Percentiles rank a stretch among this genome's conserved stretches.
These are phyloP conservation scores for Dipteronia dyeriana DNA, from an alignment of 345 rosid species.

Conservation along the genomic window DNA sequence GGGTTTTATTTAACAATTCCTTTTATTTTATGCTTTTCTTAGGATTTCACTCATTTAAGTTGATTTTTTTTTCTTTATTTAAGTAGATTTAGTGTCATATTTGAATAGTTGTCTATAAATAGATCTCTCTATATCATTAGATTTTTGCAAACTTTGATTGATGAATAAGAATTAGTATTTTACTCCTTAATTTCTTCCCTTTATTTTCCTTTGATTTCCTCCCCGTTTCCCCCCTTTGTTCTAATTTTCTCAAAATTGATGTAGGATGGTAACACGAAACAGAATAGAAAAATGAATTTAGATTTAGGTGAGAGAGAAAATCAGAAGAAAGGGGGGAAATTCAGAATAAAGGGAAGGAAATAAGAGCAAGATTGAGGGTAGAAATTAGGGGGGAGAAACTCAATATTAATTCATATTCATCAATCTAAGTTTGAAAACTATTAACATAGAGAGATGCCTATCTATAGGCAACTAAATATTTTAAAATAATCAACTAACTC, in stretches of 20 bases:
- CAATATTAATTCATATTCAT: not conserved
- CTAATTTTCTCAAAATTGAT: too few species aligned
- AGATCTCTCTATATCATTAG: not conserved
- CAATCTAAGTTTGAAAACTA: not conserved
- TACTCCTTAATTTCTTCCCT: not conserved
- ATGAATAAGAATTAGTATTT: not conserved
- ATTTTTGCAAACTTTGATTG: not conserved
- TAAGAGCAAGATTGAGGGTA: not conserved
- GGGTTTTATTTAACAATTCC: not conserved
- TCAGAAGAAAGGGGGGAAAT: not conserved
- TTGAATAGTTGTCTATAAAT: not conserved
- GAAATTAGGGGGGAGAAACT: not conserved
- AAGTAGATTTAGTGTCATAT: not conserved
- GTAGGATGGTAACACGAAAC: not conserved
- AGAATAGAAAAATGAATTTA: not conserved
- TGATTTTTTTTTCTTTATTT: too few species aligned
- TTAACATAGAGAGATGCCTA: not conserved
- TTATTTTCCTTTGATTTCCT: not conserved
- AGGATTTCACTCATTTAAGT: not conserved
- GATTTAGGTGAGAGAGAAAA: not conserved
- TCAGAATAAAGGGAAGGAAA: not conserved
- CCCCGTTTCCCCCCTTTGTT: not conserved
- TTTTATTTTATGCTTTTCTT: not conserved
- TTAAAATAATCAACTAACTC: not conserved
- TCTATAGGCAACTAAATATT: not conserved